phyloP scores from a whole-genome alignment of 2,329 filamentous ascomycete species.

The Phialophora chinensis region DNA sequence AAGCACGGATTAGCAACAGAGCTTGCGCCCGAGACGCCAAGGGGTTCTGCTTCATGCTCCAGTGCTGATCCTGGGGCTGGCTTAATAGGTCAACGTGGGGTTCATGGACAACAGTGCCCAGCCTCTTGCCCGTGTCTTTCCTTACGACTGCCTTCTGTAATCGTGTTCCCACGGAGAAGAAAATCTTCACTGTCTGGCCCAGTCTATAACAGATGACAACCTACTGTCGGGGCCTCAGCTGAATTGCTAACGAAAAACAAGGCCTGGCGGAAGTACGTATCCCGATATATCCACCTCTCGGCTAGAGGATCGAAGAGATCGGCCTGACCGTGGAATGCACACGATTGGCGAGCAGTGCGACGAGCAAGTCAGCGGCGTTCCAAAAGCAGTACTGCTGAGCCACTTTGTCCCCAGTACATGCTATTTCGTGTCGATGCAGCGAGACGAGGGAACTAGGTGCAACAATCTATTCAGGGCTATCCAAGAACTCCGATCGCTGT shows the following conservation, averaged over 20 bases:
- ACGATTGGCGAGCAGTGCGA: not conserved
- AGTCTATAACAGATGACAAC: not conserved
- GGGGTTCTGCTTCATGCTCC: not conserved
- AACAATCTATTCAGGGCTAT: not conserved
- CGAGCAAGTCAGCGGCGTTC: not conserved
- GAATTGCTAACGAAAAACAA: not conserved
- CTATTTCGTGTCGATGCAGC: not conserved
- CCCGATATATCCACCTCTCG: constrained; percentile 3
- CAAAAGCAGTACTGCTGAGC: constrained; percentile 6
- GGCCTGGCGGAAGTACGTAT: not conserved
- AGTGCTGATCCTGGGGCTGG: not conserved
- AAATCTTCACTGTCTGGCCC: not conserved
- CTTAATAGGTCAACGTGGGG: not conserved
- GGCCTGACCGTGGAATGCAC: not conserved
- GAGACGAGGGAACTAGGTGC: not conserved
- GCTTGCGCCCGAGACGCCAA: not conserved
- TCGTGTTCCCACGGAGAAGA: not conserved
- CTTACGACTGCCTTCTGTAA: not conserved
- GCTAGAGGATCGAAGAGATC: not conserved
- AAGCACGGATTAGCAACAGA: not conserved
- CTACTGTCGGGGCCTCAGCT: not conserved
- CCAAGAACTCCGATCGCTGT: not conserved
- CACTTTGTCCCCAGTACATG: not conserved
- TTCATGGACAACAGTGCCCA: not conserved
- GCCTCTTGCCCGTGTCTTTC: not conserved